These are phyloP conservation scores for Biscutella laevigata DNA, from an alignment of 441 rosid species.

Conservation along the genomic window DNA sequence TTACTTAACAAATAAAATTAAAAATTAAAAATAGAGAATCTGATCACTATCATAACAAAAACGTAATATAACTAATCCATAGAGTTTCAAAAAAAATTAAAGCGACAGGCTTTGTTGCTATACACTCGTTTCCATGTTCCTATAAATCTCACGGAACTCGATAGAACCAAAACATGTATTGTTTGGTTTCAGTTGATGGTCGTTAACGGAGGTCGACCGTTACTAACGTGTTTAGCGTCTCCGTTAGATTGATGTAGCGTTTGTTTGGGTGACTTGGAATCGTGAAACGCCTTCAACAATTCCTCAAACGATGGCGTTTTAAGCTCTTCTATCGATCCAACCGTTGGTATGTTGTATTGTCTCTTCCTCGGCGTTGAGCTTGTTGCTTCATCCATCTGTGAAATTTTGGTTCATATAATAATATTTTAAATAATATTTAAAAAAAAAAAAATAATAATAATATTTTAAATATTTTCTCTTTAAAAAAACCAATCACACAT, in stretches of 20 bases:
- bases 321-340: conserved; percentile 74
- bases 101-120: neutral
- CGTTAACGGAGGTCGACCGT: conserved; percentile 71
- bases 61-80: neutral
- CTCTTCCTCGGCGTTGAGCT: conserved; percentile 90
- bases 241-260: conserved; percentile 45
- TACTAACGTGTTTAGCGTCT: conserved; percentile 45
- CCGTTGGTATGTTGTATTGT: conserved; percentile 61
- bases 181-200: conserved; percentile 46
- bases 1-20: no score
- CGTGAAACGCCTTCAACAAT: conserved; percentile 62
- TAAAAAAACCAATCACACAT: no score
- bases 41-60: neutral
- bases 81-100: neutral
- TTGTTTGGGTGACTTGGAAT: conserved; percentile 48
- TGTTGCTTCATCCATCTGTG: conserved; percentile 81
- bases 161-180: no score
- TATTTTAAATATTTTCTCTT: no score
- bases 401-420: neutral
- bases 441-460: no score
- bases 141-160: conserved; percentile 17
- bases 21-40: no score
- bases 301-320: conserved; percentile 86
- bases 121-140: conserved; percentile 13
- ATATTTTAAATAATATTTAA: no score